phyloP scores from a whole-genome alignment of 352 stramenopile species.

The Pythium aristosporum region DNA sequence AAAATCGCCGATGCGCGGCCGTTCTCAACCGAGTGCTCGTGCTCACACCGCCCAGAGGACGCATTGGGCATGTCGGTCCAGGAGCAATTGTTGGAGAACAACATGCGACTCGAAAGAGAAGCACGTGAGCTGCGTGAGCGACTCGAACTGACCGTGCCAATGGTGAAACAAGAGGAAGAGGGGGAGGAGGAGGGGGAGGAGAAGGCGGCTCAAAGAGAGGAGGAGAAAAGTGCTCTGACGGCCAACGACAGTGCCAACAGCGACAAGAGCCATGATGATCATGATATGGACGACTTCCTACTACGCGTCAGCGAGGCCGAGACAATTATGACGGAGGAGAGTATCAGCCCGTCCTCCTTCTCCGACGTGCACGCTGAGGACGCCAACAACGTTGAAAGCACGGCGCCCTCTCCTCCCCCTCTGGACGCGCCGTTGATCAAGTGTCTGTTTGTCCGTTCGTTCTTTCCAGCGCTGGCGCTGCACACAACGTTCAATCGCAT shows the following conservation, averaged over 20 bases:
- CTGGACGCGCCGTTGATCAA: too few relatives aligned
- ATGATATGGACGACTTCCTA: background rate
- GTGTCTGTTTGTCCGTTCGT: too few relatives aligned
- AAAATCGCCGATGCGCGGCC: slow-evolving; percentile 37
- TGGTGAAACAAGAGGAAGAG: background rate
- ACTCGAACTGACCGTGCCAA: background rate
- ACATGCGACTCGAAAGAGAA: slow-evolving; percentile 19
- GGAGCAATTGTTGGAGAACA: slow-evolving; percentile 25
- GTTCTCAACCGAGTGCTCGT: slow-evolving; percentile 30
- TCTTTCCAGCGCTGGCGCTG: too few relatives aligned
- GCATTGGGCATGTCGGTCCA: slow-evolving; percentile 21
- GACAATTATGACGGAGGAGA: background rate
- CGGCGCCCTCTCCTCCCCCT: too few relatives aligned
- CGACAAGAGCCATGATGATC: slow-evolving; percentile 14
- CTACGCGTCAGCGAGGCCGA: background rate
- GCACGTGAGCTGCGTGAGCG: slow-evolving; percentile 11
- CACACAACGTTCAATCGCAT: too few relatives aligned
- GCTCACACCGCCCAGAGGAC: slow-evolving; percentile 11
- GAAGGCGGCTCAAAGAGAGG: background rate
- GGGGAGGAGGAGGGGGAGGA: background rate
- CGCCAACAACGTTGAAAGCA: too few relatives aligned
- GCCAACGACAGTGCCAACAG: slow-evolving; percentile 14
- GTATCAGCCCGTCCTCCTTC: too few relatives aligned
- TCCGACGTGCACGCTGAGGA: too few relatives aligned
- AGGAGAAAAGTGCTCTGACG: background rate